phyloP scores from a whole-genome alignment of 2,329 filamentous ascomycete species.

The Trichoderma oligosporum region DNA sequence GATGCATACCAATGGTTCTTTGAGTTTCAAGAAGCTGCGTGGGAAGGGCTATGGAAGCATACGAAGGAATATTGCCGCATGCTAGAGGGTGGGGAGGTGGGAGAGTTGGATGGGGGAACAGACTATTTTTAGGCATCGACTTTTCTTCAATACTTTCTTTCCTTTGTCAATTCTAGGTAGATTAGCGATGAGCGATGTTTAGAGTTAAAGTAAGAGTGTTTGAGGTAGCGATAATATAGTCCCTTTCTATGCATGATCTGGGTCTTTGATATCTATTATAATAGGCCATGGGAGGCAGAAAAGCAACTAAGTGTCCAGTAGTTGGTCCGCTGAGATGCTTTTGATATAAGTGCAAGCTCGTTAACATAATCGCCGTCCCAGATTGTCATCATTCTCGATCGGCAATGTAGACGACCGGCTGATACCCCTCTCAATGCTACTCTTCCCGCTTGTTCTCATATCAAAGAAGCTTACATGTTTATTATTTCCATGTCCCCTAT shows the following conservation, averaged over 20 bases:
- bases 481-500: background rate
- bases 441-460: background rate
- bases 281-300: too few relatives aligned
- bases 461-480: background rate
- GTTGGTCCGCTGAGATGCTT: too few relatives aligned
- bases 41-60: constrained; percentile 10
- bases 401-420: background rate
- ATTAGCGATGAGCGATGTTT: constrained; percentile 12
- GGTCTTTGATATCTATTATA: too few relatives aligned
- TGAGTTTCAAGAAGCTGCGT: constrained; percentile 9
- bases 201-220: background rate
- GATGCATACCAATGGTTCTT: background rate
- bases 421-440: background rate
- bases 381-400: background rate
- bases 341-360: too few relatives aligned
- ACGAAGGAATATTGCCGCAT: background rate
- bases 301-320: too few relatives aligned
- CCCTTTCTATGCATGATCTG: background rate
- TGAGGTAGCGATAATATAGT: background rate
- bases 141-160: background rate
- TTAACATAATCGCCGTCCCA: background rate
- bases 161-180: background rate
- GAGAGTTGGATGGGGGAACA: background rate
- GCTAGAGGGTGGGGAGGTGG: constrained; percentile 1
- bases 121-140: constrained; percentile 1